Conservation (phyloP, 768 basidiomycete species). For the Kwoniella newhampshirensis region DNA sequence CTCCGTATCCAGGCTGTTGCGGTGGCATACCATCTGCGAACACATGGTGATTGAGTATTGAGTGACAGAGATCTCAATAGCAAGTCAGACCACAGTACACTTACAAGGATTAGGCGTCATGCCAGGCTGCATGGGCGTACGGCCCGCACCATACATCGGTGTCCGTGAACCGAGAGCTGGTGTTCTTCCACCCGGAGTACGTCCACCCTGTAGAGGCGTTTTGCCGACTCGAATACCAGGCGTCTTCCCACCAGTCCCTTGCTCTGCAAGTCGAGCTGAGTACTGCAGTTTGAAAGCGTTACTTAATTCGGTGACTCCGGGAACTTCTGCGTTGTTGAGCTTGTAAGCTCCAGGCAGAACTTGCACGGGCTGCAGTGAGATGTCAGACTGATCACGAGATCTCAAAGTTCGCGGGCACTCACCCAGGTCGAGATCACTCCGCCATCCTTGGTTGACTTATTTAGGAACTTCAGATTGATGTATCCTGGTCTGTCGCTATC, state of each 20-base stretch:
- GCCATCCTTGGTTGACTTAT: slow-evolving; percentile 71
- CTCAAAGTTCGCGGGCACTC: slow-evolving; percentile 44
- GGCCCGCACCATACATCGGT: slow-evolving; percentile 29
- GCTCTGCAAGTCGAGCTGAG: slow-evolving; percentile 34
- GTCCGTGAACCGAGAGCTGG: slow-evolving; percentile 25
- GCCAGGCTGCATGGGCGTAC: slow-evolving; percentile 34
- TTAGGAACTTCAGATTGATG: slow-evolving; percentile 88
- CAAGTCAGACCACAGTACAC: too few relatives aligned
- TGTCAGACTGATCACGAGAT: background rate
- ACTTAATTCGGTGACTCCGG: slow-evolving; percentile 87
- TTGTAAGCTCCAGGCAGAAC: slow-evolving; percentile 62
- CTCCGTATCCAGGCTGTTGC: slow-evolving; percentile 16
- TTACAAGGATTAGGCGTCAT: slow-evolving; percentile 47
- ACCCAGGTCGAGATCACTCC: slow-evolving; percentile 89
- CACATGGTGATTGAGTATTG: background rate
- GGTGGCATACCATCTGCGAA: slow-evolving; percentile 6
- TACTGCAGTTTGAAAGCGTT: slow-evolving; percentile 84
- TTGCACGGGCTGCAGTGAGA: slow-evolving; percentile 44
- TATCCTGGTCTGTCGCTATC: slow-evolving; percentile 88
- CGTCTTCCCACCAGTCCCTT: slow-evolving; percentile 42
- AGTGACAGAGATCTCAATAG: too few relatives aligned
- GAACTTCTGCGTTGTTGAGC: slow-evolving; percentile 83
- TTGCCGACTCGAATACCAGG: slow-evolving; percentile 45
- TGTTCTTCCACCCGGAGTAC: slow-evolving; percentile 40
- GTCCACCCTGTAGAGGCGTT: slow-evolving; percentile 37